These are phyloP conservation scores for Epichloe amarillans DNA, from an alignment of 2,329 filamentous ascomycete genomes.

Conservation along the genomic window DNA sequence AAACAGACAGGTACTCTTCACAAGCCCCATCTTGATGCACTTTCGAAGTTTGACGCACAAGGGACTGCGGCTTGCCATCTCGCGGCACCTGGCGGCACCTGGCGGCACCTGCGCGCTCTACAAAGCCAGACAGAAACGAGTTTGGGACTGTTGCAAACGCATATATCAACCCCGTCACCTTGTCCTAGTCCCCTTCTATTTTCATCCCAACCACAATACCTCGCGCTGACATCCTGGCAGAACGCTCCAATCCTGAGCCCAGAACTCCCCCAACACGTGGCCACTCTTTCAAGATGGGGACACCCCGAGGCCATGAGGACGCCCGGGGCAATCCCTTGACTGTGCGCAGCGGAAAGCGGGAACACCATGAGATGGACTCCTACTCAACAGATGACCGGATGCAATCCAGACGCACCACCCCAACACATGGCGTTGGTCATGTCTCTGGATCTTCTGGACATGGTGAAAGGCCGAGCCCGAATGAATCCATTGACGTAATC, in stretches of 20 bases:
- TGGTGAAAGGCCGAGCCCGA: background rate
- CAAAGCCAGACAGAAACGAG: background rate
- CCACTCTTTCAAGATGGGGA: background rate
- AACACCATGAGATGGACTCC: conserved; percentile 10
- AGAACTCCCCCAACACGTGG: background rate
- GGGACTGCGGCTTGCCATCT: background rate
- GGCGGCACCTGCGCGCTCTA: background rate
- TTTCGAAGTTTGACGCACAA: background rate
- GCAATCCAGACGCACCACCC: conserved; percentile 23
- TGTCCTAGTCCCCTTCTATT: background rate
- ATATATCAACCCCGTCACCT: background rate
- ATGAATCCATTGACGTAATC: conserved; percentile 18
- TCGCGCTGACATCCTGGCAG: background rate
- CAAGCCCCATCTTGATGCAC: background rate
- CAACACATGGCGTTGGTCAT: conserved; percentile 4
- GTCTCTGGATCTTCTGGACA: background rate
- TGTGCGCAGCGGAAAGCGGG: conserved; percentile 19
- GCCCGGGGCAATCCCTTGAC: conserved; percentile 8
- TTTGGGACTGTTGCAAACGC: background rate
- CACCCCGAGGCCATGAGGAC: background rate
- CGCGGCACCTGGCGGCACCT: background rate
- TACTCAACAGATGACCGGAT: conserved; percentile 6
- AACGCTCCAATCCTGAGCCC: background rate
- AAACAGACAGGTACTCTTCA: background rate
- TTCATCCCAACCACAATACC: background rate